phyloP scores from a whole-genome alignment of 192 early-diverging fungal species.

The Backusella morwellensis region DNA sequence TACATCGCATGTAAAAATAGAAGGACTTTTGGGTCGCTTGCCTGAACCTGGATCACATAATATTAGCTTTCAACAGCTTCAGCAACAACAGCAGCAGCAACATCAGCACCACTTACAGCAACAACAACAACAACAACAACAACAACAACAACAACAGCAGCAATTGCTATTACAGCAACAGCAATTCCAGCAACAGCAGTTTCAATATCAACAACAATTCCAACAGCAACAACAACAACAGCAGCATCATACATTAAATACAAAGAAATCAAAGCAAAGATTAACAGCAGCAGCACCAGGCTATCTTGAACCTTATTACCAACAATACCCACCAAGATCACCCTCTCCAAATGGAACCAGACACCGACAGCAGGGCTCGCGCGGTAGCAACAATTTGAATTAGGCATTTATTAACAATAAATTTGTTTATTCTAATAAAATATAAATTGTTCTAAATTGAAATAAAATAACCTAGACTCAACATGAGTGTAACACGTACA shows the following conservation, averaged over 20 bases:
- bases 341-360: background rate
- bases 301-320: background rate
- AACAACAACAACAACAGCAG: background rate
- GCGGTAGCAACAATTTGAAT: background rate
- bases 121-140: constrained; percentile 1
- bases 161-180: constrained; percentile 6
- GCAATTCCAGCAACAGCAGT: background rate
- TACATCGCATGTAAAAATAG: constrained; percentile 18
- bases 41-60: constrained; percentile 30
- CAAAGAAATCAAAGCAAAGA: background rate
- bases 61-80: constrained; percentile 28
- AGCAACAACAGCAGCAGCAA: constrained; percentile 10
- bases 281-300: background rate
- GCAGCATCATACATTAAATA: background rate
- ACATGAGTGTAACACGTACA: background rate
- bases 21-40: constrained; percentile 21
- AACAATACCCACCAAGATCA: background rate
- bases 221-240: background rate
- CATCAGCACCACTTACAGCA: too few relatives aligned
- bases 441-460: background rate
- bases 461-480: background rate
- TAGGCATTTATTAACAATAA: background rate
- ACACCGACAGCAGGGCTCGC: background rate
- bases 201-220: background rate
- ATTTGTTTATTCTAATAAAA: background rate